A percentile compares a stretch with the other conserved stretches of the same genome.
These are phyloP conservation scores for Scolecobasidium constrictum DNA, from an alignment of 2,329 filamentous ascomycete species.

Conservation along the genomic window DNA sequence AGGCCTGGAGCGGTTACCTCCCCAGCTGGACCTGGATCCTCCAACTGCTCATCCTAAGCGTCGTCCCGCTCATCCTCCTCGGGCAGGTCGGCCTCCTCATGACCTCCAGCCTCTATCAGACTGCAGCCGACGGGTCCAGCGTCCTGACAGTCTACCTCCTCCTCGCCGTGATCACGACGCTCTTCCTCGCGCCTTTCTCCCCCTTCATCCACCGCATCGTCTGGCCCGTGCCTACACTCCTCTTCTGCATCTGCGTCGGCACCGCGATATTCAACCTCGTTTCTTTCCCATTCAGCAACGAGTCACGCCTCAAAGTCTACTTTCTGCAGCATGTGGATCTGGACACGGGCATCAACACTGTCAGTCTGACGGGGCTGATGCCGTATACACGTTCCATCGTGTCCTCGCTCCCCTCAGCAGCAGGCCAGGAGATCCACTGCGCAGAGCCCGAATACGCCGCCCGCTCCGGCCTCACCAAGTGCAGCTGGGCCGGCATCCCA, in stretches of 20 bases:
- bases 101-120: slow-evolving; percentile 65
- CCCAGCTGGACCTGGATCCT: slow-evolving; percentile 80
- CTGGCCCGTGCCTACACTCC: slow-evolving; percentile 67
- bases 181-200: slow-evolving; percentile 64
- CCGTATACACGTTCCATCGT: slow-evolving; percentile 59
- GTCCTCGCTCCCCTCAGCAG: slow-evolving; percentile 56
- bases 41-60: slow-evolving; percentile 71
- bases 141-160: slow-evolving; percentile 61
- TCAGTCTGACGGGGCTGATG: slow-evolving; percentile 58
- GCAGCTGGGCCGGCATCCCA: slow-evolving; percentile 58
- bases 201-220: slow-evolving; percentile 84
- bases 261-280: slow-evolving; percentile 78
- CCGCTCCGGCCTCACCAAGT: slow-evolving; percentile 47
- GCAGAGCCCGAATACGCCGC: slow-evolving; percentile 27
- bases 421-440: slow-evolving; percentile 42
- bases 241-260: slow-evolving; percentile 60
- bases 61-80: slow-evolving; percentile 65
- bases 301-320: slow-evolving; percentile 73
- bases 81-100: slow-evolving; percentile 66
- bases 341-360: slow-evolving; percentile 55
- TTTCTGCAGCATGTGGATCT: slow-evolving; percentile 77
- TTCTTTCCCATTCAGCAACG: slow-evolving; percentile 77
- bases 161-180: slow-evolving; percentile 54
- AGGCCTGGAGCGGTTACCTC: slow-evolving; percentile 71
- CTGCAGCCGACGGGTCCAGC: slow-evolving; percentile 70